Evolutionary conservation across 169 alveolate genomes (phyloP), one percentile per base, ranked within the genome.

Genomic region (Eimeria necatrix): DNA sequence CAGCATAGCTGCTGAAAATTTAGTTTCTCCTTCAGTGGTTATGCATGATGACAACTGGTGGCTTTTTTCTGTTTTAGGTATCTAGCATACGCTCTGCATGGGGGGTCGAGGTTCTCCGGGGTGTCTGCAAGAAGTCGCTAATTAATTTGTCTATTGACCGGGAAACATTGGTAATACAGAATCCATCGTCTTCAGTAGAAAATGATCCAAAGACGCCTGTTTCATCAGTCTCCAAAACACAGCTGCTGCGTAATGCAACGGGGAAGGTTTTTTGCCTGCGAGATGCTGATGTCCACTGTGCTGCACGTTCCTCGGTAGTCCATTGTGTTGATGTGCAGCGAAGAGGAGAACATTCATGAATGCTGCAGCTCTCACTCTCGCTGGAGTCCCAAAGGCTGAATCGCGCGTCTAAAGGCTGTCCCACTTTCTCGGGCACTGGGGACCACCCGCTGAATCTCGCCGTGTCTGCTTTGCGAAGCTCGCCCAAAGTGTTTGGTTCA

Each of bases 311-410:
- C 12, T 6, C 46, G 20, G 4, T 3, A 18, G 3, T 20, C 9
- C 6, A 32, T n/a, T 20, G 4, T 6, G n/a, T 61, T n/a, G 86
- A 76, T 48, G 49, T 48, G 8, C 10, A n/a, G 22, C 20, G 46
- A 49, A 48, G 64, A 14, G 86, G 61, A 3, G 86, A 41, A 9
- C 86, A 14, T 20, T 41, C 46, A 6, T 24, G 32, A 53, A 70
- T 83, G 20, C 76, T 83, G 91, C 91, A 26, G 91, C 76, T 83
- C 20, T 59, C 91, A n/a, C 91, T 83, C 53, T 73, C 59, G 7
- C 51, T 4, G 91, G 26, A 26, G 20, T 59, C 91, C 73, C 91
- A 83, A 4, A 52, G 14, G 26, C 51, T 83, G 73, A 73, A 56
- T 83, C 32, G 53, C 9, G 91, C 91, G 26, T 32, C 76, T 16